A percentile compares a stretch with the other conserved stretches of the same genome.
Evolutionary conservation across 768 basidiomycete species (phyloP).

Genomic region (Pilatotrama ljubarskyi): DNA sequence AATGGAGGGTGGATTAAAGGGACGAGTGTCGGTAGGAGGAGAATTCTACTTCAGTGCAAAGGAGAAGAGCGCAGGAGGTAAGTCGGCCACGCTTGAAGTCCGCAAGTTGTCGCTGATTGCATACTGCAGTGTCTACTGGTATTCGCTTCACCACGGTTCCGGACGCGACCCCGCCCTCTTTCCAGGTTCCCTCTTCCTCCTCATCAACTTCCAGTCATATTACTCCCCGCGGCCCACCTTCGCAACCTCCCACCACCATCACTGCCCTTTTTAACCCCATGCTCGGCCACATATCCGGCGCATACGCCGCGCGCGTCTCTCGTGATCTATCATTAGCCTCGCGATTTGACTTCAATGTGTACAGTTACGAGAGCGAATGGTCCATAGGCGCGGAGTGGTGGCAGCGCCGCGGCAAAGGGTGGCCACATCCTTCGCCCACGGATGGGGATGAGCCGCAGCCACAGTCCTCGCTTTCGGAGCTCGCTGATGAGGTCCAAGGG

Average conservation of each 20-base stretch:
- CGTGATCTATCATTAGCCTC: slow-evolving; percentile 84
- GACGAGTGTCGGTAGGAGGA: slow-evolving; percentile 88
- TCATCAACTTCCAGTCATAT: slow-evolving; percentile 30
- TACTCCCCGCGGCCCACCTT: slow-evolving; percentile 32
- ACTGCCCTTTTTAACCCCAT: slow-evolving; percentile 96
- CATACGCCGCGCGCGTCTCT: slow-evolving; percentile 88
- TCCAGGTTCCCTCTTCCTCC: slow-evolving; percentile 48
- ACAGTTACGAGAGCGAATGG: slow-evolving; percentile 97
- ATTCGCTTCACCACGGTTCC: slow-evolving; percentile 93
- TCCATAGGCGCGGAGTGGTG: slow-evolving; percentile 96
- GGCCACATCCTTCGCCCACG: slow-evolving; percentile 22
- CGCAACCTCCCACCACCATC: slow-evolving; percentile 91
- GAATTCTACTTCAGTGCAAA: slow-evolving; percentile 93
- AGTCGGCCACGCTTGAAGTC: slow-evolving; percentile 30
- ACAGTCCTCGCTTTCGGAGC: slow-evolving; percentile 11
- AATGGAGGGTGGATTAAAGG: slow-evolving; percentile 87
- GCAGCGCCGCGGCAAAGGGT: slow-evolving; percentile 61
- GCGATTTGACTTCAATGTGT: slow-evolving; percentile 94
- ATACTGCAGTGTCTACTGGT: slow-evolving; percentile 79
- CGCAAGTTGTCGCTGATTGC: not conserved
- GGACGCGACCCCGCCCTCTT: slow-evolving; percentile 69
- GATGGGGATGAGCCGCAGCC: slow-evolving; percentile 27
- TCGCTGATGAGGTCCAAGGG: slow-evolving; percentile 56
- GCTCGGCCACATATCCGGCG: slow-evolving; percentile 89
- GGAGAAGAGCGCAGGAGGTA: slow-evolving; percentile 90